Base-by-base conservation (phyloP, 2,329 filamentous ascomycete species). In the Alternaria metachromatica region DNA sequence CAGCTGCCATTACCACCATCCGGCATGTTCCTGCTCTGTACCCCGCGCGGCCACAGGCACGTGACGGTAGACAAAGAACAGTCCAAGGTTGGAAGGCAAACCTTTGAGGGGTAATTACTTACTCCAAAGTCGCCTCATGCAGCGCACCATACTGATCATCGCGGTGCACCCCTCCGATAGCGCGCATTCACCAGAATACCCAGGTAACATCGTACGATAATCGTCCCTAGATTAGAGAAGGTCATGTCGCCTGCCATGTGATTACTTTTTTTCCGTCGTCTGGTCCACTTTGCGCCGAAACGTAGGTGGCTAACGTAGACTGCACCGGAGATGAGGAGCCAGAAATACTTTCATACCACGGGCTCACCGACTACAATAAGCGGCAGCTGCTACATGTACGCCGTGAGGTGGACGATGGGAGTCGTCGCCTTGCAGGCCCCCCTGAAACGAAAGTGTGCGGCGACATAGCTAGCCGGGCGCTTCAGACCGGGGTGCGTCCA, bases 361-460 rank as follows among this genome's bases (percentile, higher is more conserved):
- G 65, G 58, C 46, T 63, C 58, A 56, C 63, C 55, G 61, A 62
- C 63, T 50, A 56, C 59, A 41, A 57, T 46, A 55, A 26, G 50
- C 43, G 55, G 37, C 48, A 28, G 56, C 46, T 67, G 62, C 64
- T 58, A 66, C 70, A 70, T 60, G 58, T 65, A 26, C 46, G 66
- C 41, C 62, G 58, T 60, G 57, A 51, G 26, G 37, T 63, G 46
- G 56, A 56, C 44, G 61, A 44, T 43, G 58, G 37, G 64, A 62
- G 64, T 67, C 48, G 57, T 64, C 49, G 55, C 56, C 59, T 64
- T 41, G 60, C 54, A 53, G 46, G 23, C 41, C 64, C 71, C 59
- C 70, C 70, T 72, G 70, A 72, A 69, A 71, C 73, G 58, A 61
- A 67, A 66, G 62, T 62, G 70, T 68, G 71, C 73, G 70, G 65